These are phyloP conservation scores for Seiridium unicorne DNA, from an alignment of 2,329 filamentous ascomycete genomes.

Conservation along the genomic window DNA sequence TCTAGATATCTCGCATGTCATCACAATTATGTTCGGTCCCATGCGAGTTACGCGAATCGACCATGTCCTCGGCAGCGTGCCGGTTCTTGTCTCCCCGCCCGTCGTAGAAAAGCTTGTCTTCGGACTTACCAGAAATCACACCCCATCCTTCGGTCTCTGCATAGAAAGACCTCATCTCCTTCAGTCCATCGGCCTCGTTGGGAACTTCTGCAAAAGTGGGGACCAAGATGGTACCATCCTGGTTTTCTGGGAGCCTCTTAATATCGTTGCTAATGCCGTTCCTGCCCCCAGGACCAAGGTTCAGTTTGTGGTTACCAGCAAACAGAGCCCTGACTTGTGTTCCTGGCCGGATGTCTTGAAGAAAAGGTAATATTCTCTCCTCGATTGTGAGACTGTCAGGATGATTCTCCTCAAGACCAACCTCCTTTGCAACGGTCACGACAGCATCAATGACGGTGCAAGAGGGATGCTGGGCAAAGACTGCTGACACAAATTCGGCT, in stretches of 20 bases:
- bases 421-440: conserved; percentile 64
- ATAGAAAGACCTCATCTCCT: conserved; percentile 69
- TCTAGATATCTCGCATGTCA: too few species aligned
- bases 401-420: conserved; percentile 64
- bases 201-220: conserved; percentile 50
- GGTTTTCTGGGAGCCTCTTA: conserved; percentile 46
- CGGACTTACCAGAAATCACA: conserved; percentile 64
- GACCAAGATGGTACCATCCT: conserved; percentile 41
- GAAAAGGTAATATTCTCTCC: conserved; percentile 70
- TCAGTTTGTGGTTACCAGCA: conserved; percentile 39
- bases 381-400: conserved; percentile 60
- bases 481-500: conserved; percentile 79
- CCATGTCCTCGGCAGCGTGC: too few species aligned
- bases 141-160: conserved; percentile 79
- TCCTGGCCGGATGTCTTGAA: conserved; percentile 72
- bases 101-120: not conserved
- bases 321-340: conserved; percentile 66
- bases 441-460: conserved; percentile 67
- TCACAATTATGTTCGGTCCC: too few species aligned
- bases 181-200: conserved; percentile 49
- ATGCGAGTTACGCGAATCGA: too few species aligned
- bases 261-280: conserved; percentile 71
- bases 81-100: not conserved
- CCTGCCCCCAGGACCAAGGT: conserved; percentile 67
- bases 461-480: conserved; percentile 72